phyloP scores from a whole-genome alignment of 2,329 filamentous ascomycete genomes.

The Pseudogymnoascus sp. region DNA sequence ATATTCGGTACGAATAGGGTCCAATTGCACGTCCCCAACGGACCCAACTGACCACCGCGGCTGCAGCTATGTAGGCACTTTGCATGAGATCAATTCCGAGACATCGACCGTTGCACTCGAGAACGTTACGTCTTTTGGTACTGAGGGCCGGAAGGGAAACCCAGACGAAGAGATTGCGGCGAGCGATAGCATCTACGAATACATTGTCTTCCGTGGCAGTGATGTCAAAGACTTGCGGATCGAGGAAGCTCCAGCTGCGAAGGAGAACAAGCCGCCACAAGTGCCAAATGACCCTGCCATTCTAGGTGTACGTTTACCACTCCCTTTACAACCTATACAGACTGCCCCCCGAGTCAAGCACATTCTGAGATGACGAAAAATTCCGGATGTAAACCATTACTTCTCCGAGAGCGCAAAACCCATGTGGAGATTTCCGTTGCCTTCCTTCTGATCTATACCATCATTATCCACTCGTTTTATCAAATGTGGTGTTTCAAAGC shows the following conservation, averaged over 20 bases:
- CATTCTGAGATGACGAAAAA: slow-evolving; percentile 70
- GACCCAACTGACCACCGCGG: slow-evolving; percentile 19
- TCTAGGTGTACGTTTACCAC: slow-evolving; percentile 74
- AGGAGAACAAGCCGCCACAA: slow-evolving; percentile 65
- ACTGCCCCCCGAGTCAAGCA: slow-evolving; percentile 5
- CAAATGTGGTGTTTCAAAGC: not conserved
- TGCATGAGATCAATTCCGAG: slow-evolving; percentile 97
- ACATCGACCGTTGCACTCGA: slow-evolving; percentile 94
- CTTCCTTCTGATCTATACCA: slow-evolving; percentile 83
- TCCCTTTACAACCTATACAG: slow-evolving; percentile 13
- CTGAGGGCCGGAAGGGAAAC: slow-evolving; percentile 75
- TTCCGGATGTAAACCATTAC: slow-evolving; percentile 91
- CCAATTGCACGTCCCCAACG: slow-evolving; percentile 9
- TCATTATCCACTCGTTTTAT: not conserved
- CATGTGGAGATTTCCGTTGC: slow-evolving; percentile 99
- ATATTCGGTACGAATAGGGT: slow-evolving; percentile 67
- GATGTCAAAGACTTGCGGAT: slow-evolving; percentile 98
- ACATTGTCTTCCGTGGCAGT: slow-evolving; percentile 96
- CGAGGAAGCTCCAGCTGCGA: slow-evolving; percentile 67
- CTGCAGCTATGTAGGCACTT: slow-evolving; percentile 80
- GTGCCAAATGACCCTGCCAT: slow-evolving; percentile 95
- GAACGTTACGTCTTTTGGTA: slow-evolving; percentile 89
- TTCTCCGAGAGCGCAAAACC: slow-evolving; percentile 83
- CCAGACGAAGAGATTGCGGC: slow-evolving; percentile 74
- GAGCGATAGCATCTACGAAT: slow-evolving; percentile 88